Evolutionary conservation across 106 monocot genomes (phyloP), one percentile per base, ranked within the genome.

Genomic region (Agapanthus africanus): DNA sequence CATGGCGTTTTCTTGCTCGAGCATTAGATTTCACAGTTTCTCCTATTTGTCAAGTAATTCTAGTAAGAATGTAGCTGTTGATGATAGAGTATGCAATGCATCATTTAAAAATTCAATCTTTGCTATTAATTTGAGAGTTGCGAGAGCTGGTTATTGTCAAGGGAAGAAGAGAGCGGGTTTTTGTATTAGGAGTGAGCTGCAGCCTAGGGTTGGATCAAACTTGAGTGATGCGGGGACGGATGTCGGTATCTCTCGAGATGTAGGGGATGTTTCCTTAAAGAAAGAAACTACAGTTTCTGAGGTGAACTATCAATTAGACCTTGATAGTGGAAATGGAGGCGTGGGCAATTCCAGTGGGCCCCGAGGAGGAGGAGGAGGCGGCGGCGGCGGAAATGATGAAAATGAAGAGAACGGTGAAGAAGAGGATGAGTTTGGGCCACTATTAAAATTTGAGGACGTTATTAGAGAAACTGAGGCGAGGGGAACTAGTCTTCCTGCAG

Each of bases 381-480:
- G 66, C 27, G 72, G 79, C 19, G 76, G 70, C 4, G 71, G 42
- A n/a, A 52, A 63, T 54, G 74, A 50, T 51, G 72, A 69, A 21
- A 46, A 75, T 21, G 67, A 60, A 14, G 66, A 68, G 0, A 38
- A 64, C 31, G 32, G 76, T 4, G 40, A 64, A 31, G 74, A 74
- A 34, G 84, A 78, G 37, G 76, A 78, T 70, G 81, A 84, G 56
- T 84, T 88, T 44, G 88, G 87, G 28, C 83, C 83, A 15, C 21
- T 87, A 6, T 40, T 87, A 69, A 87, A 70, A 13, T 81, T 74
- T 52, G 78, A 80, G 16, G 83, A 87, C 42, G 80, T 87, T 23
- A 66, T 87, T 1, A 79, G 34, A 69, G 83, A 87, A 66, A 59
- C 51, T 13, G 80, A 87, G 54, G 71, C 61, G 14, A 71, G 69